These are phyloP conservation scores for Lathyrus sativus DNA, from an alignment of 306 rosid species.

Conservation along the genomic window DNA sequence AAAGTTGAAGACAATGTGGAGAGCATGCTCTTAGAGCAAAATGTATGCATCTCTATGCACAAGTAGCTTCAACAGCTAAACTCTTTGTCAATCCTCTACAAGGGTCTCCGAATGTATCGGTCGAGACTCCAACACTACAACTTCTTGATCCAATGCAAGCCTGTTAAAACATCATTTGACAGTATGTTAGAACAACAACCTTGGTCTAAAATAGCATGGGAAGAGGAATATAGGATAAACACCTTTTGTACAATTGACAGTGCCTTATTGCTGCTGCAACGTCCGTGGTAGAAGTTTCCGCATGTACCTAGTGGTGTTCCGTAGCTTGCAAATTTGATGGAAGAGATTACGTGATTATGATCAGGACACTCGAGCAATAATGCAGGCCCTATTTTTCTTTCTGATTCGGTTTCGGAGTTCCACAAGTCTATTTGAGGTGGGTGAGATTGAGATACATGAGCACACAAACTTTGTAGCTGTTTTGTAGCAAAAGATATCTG, in stretches of 20 bases:
- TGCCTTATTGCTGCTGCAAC: conserved; percentile 69
- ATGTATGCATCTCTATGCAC: conserved; percentile 47
- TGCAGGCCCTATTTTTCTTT: conserved; percentile 49
- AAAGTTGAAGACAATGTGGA: conserved; percentile 2
- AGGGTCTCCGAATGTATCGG: conserved; percentile 70
- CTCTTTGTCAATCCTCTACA: conserved; percentile 77
- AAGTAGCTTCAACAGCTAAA: conserved; percentile 92
- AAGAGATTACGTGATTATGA: conserved; percentile 70
- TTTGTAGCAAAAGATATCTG: conserved; percentile 64
- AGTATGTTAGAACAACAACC: not conserved
- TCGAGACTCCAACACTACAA: conserved; percentile 72
- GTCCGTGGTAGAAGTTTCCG: conserved; percentile 73
- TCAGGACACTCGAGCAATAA: conserved; percentile 75
- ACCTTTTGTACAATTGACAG: conserved; percentile 79
- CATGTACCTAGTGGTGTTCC: conserved; percentile 86
- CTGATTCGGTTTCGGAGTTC: conserved; percentile 52
- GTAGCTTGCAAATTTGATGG: conserved; percentile 86
- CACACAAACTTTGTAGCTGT: conserved; percentile 70
- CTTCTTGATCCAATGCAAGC: conserved; percentile 82
- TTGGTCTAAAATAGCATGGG: conserved; percentile 1
- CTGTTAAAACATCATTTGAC: conserved; percentile 43
- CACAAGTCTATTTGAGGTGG: conserved; percentile 76
- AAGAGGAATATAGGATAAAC: conserved; percentile 26
- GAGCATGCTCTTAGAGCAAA: conserved; percentile 19
- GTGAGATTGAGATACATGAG: conserved; percentile 82